These are phyloP conservation scores for Diaporthe vaccinii DNA, from an alignment of 2,329 filamentous ascomycete species.

Conservation along the genomic window DNA sequence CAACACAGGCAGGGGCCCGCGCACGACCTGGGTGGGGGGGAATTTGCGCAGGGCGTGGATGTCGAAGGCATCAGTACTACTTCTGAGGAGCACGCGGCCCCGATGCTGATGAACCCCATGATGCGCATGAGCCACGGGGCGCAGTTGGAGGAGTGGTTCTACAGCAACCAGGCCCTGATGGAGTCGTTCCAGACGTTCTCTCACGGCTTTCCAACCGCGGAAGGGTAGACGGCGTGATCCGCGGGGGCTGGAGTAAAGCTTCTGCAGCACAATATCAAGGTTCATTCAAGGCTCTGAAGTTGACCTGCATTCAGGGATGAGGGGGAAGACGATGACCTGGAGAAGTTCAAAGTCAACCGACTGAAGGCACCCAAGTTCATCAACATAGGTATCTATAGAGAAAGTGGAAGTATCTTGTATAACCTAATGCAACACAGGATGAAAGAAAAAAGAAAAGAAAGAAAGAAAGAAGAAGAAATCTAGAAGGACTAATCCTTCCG, in stretches of 20 bases:
- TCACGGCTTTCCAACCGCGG: not conserved
- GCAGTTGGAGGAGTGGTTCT: not conserved
- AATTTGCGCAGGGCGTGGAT: no score
- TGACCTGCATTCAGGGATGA: no score
- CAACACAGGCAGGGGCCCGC: not conserved
- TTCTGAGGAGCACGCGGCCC: not conserved
- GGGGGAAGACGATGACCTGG: no score
- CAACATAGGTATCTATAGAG: no score
- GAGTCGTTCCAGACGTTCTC: not conserved
- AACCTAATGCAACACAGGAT: not conserved
- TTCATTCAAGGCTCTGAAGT: no score
- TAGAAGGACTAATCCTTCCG: not conserved
- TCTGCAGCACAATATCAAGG: no score
- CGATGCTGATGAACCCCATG: not conserved
- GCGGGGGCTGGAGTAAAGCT: rapidly evolving
- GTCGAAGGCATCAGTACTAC: not conserved
- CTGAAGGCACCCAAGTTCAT: no score
- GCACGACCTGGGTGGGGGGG: not conserved
- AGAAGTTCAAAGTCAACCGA: no score
- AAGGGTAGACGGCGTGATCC: not conserved
- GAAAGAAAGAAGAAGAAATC: no score
- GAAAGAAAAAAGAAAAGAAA: no score
- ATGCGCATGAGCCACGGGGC: not conserved
- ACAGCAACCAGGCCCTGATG: not conserved
- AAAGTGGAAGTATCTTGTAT: not conserved